A percentile compares a stretch with the other conserved stretches of the same genome.
These are phyloP conservation scores for Phytophthora europaea DNA, from an alignment of 352 stramenopile species.

Conservation along the genomic window DNA sequence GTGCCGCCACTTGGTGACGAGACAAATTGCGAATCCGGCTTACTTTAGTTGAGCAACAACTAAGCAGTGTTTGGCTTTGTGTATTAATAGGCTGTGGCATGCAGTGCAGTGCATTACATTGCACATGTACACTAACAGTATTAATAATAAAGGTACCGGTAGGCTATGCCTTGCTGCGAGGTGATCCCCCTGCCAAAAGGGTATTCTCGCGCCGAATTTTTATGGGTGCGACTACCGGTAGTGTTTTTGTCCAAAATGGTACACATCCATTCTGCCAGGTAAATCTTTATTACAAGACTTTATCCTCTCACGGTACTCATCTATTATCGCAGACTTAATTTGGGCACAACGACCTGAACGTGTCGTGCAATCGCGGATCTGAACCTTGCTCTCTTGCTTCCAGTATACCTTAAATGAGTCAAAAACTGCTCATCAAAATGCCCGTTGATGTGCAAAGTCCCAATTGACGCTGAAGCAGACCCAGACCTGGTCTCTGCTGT, in stretches of 20 bases:
- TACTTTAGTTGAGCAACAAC: no score
- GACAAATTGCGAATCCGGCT: slow-evolving; percentile 9
- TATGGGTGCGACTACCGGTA: not conserved
- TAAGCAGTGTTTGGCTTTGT: no score
- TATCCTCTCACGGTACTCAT: not conserved
- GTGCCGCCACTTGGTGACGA: slow-evolving; percentile 34
- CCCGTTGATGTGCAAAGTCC: slow-evolving; percentile 29
- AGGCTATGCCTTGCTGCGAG: no score
- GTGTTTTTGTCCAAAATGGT: slow-evolving; percentile 1
- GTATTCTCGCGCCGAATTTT: not conserved
- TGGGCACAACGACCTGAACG: not conserved
- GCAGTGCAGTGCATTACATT: not conserved
- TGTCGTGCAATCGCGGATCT: slow-evolving; percentile 3
- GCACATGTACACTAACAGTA: no score
- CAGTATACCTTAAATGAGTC: slow-evolving; percentile 10
- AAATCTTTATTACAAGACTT: not conserved
- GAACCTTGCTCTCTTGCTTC: slow-evolving; percentile 35
- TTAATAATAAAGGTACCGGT: no score
- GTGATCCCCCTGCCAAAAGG: not conserved
- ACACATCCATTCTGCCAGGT: not conserved
- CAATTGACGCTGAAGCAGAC: not conserved
- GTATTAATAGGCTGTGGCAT: not conserved
- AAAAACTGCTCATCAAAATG: slow-evolving; percentile 5
- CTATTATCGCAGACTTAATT: not conserved
- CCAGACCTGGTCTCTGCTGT: slow-evolving; percentile 15